A percentile compares a stretch with the other conserved stretches of the same genome.
Conservation (phyloP, 2,329 filamentous ascomycete genomes). For the Corinectria fuckeliana region DNA sequence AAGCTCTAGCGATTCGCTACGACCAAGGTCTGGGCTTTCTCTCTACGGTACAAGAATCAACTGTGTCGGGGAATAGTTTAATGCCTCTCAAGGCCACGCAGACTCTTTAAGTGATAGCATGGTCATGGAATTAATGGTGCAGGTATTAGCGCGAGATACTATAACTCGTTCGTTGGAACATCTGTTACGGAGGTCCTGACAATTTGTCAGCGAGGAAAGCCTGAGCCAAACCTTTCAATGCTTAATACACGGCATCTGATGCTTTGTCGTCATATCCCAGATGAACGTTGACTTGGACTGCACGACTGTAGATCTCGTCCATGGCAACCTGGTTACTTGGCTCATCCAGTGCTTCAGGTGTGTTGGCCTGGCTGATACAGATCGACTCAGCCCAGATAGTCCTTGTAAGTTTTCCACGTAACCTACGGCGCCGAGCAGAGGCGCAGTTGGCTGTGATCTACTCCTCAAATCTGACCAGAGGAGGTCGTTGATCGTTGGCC, state of each 20-base stretch:
- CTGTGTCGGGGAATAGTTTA: too few species aligned
- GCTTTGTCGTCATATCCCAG: background rate
- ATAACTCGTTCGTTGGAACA: too few species aligned
- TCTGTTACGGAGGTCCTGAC: too few species aligned
- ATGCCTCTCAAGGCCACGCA: too few species aligned
- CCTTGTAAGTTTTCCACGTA: background rate
- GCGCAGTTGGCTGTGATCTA: background rate
- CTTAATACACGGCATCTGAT: background rate
- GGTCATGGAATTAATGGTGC: too few species aligned
- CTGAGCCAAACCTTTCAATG: background rate
- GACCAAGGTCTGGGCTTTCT: too few species aligned
- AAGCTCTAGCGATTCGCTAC: too few species aligned
- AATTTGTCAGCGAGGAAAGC: background rate
- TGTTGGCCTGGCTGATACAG: background rate
- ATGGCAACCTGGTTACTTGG: background rate
- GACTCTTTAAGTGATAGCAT: too few species aligned
- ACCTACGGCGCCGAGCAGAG: background rate
- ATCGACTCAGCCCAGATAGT: background rate
- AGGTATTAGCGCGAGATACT: too few species aligned
- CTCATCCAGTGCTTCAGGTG: background rate
- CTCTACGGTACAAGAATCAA: too few species aligned
- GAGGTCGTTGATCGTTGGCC: too few species aligned
- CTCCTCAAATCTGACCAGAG: too few species aligned
- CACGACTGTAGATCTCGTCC: background rate
- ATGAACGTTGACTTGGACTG: background rate